Evolutionary conservation across 805 yeast genomes (phyloP).

Genomic region (Candida stauntonica): DNA sequence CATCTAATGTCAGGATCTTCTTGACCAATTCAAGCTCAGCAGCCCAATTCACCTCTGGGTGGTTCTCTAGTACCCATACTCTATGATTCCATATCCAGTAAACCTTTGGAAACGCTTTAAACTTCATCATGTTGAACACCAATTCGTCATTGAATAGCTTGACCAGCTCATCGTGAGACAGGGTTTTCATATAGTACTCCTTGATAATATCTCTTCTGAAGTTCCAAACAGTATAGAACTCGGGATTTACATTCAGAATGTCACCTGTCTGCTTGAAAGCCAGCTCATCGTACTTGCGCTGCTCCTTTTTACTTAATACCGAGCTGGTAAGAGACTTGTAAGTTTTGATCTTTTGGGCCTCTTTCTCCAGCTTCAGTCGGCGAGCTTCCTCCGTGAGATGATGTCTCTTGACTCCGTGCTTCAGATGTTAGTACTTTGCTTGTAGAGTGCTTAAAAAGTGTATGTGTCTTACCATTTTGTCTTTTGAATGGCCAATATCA

Average conservation of each 20-base stretch:
- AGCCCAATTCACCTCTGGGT: conserved; percentile 58
- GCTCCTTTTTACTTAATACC: conserved; percentile 36
- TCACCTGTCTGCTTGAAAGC: conserved; percentile 51
- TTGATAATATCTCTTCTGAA: conserved; percentile 68
- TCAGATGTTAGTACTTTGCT: not conserved
- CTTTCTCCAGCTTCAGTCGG: conserved; percentile 48
- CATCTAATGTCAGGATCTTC: conserved; percentile 63
- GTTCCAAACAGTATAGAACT: conserved; percentile 88
- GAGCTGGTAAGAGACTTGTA: conserved; percentile 45
- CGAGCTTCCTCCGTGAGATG: conserved; percentile 53
- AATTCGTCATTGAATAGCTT: conserved; percentile 52
- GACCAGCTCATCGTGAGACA: conserved; percentile 21
- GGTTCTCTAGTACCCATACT: conserved; percentile 65
- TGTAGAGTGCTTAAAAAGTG: too few species aligned
- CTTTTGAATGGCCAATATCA: too few species aligned
- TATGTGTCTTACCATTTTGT: not conserved
- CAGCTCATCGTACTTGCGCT: conserved; percentile 30
- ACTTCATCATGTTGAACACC: conserved; percentile 48
- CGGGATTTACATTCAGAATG: conserved; percentile 70
- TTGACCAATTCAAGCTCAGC: conserved; percentile 66
- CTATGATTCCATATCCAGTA: conserved; percentile 98
- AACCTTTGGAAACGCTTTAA: conserved; percentile 75
- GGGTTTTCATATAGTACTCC: conserved; percentile 15
- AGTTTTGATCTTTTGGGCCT: conserved; percentile 52
- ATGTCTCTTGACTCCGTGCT: conserved; percentile 73